Evolutionary conservation across 495 filamentous ascomycete genomes (phyloP), one percentile per base, ranked within the genome.

Genomic region (Talaromyces ruber): DNA sequence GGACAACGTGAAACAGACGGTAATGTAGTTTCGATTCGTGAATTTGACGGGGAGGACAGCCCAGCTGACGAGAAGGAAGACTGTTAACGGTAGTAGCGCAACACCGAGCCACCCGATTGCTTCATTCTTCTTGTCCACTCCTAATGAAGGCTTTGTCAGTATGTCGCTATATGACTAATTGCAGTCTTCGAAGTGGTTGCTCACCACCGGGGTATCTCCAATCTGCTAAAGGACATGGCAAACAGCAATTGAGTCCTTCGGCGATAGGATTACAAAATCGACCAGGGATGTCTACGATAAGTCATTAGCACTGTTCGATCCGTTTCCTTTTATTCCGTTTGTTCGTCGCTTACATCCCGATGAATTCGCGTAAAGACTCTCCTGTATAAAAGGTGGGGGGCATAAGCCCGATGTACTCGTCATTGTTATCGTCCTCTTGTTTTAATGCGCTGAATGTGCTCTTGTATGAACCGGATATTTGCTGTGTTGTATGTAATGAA

Each of bases 11-110:
- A 97, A 81, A 70, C 90, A 91, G 56, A 97, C 87, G 68, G 89
- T 97, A 52, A 98, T 74, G 67, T 98, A 98, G 70, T 98, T 94
- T 58, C 92, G 86, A 67, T 90, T 84, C 18, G 95, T 97, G 76
- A 87, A 91, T 72, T 94, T 90, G n/a, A 89, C 84, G 1, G 95
- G 91, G 54, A 98, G 81, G 14, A 90, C 83, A 6, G 86, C 76
- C 76, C 91, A 98, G 14, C 92, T 96, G 12, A 93, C 45, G 7
- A 98, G 78, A 59, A 98, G 76, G 67, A 94, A 94, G 28, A 86
- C 67, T 63, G 86, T 87, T 64, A 88, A 84, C 30, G 86, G 78
- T 32, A 92, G 81, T 61, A 90, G 82, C 7, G 79, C 85, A 28
- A 96, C 86, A 64, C 88, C 91, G 56, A 97, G 73, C 86, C 88